A percentile compares a stretch with the other conserved stretches of the same genome.
Evolutionary conservation across 2,329 filamentous ascomycete genomes (phyloP).

Genomic region (Kalaharituber pfeilii): DNA sequence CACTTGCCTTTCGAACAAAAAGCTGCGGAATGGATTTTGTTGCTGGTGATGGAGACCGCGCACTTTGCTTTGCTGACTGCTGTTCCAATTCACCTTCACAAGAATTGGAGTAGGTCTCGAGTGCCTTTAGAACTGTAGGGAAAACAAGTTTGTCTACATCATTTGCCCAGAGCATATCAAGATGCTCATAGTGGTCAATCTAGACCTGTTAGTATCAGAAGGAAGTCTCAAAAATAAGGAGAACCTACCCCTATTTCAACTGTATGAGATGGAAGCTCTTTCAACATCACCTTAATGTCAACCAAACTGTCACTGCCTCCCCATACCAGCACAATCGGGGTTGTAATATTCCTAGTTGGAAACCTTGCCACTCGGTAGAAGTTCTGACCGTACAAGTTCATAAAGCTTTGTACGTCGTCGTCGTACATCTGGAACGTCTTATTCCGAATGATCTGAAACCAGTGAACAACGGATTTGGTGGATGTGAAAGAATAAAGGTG

Average conservation of each 20-base stretch:
- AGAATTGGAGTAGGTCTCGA: conserved; percentile 46
- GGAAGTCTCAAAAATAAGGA: background rate
- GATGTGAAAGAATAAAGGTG: conserved; percentile 94
- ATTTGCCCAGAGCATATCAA: conserved; percentile 87
- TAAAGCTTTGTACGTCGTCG: conserved; percentile 64
- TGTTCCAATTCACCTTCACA: conserved; percentile 12
- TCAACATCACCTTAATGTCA: conserved; percentile 82
- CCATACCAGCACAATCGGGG: conserved; percentile 82
- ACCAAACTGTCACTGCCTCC: conserved; percentile 87
- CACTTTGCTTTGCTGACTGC: background rate
- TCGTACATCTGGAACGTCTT: conserved; percentile 97
- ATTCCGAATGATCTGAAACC: conserved; percentile 98
- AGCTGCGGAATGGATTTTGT: background rate
- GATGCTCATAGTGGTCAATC: conserved; percentile 84
- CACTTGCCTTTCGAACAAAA: background rate
- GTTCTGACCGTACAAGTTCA: conserved; percentile 42
- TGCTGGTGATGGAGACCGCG: background rate
- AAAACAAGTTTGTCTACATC: conserved; percentile 77
- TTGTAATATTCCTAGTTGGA: conserved; percentile 91
- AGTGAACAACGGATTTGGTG: conserved; percentile 93
- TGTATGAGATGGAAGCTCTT: conserved; percentile 69
- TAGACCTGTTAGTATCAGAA: conserved; percentile 29
- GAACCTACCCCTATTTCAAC: conserved; percentile 40
- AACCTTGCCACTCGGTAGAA: conserved; percentile 95
- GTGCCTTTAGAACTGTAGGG: conserved; percentile 73